phyloP scores from a whole-genome alignment of 176 grass and related monocot species.

The Aegilops umbellulata region DNA sequence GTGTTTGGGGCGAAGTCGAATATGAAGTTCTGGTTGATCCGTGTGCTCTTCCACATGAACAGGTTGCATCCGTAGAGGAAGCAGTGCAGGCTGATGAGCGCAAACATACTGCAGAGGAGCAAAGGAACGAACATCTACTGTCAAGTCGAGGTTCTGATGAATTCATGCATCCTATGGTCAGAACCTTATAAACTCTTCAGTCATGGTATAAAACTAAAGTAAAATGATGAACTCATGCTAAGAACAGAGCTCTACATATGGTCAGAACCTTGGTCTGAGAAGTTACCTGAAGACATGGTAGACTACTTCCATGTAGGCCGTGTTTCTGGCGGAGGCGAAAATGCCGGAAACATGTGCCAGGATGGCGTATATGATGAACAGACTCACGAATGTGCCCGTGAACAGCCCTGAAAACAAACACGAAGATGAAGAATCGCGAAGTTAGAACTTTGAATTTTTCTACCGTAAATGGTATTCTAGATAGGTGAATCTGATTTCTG shows the following conservation, averaged over 20 bases:
- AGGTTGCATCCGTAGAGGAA: slow-evolving; percentile 95
- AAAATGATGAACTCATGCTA: background rate
- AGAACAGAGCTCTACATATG: background rate
- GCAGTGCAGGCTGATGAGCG: slow-evolving; percentile 82
- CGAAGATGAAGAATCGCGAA: background rate
- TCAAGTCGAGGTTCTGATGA: background rate
- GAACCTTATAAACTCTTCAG: no score
- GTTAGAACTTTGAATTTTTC: background rate
- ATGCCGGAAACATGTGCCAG: slow-evolving; percentile 78
- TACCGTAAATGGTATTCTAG: no score
- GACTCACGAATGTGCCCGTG: slow-evolving; percentile 74
- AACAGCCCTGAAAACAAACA: slow-evolving; percentile 58
- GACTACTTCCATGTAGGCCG: slow-evolving; percentile 75
- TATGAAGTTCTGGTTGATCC: slow-evolving; percentile 93
- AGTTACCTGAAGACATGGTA: slow-evolving; percentile 86
- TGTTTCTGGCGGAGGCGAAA: slow-evolving; percentile 57
- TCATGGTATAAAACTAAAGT: no score
- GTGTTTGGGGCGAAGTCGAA: slow-evolving; percentile 72
- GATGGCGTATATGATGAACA: slow-evolving; percentile 82
- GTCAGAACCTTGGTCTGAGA: background rate
- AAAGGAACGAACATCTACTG: background rate
- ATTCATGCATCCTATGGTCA: no score
- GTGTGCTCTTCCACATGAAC: slow-evolving; percentile 73
- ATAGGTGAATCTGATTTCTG: no score
- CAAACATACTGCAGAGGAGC: slow-evolving; percentile 65